Conservation (phyloP, 495 filamentous ascomycete species). For the Polyplosphaeria fusca region DNA sequence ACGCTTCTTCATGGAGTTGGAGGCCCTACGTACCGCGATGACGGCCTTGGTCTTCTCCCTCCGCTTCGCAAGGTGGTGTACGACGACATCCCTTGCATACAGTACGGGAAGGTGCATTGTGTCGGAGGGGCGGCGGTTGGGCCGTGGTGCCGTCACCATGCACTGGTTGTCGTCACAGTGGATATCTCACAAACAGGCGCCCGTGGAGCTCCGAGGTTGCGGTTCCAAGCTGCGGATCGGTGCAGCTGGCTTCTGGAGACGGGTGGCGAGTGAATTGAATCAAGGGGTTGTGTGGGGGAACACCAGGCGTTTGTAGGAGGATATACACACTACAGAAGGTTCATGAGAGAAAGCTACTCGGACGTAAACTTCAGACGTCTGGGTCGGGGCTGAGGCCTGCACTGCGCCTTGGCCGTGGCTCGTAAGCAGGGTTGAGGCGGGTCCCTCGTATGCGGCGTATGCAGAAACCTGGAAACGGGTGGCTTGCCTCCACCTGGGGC, state of each 20-base stretch:
- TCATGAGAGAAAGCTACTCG: too few relatives aligned
- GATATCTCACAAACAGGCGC: not conserved
- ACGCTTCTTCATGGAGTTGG: not conserved
- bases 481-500: too few relatives aligned
- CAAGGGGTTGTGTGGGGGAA: too few relatives aligned
- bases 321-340: not conserved
- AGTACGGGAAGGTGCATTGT: constrained; percentile 14
- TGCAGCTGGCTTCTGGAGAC: too few relatives aligned
- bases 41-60: not conserved
- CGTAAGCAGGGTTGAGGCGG: not conserved
- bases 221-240: too few relatives aligned
- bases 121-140: not conserved
- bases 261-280: too few relatives aligned
- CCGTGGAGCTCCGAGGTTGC: not conserved
- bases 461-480: too few relatives aligned
- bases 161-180: not conserved
- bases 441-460: too few relatives aligned
- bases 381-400: constrained; percentile 12
- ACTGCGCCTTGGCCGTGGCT: constrained; percentile 11
- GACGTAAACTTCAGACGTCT: too few relatives aligned
- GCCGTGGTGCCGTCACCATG: constrained; percentile 3
- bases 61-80: constrained; percentile 3
- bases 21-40: constrained; percentile 1
- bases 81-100: not conserved
- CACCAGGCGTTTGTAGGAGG: not conserved